A percentile compares a stretch with the other conserved stretches of the same genome.
Evolutionary conservation across 2,329 filamentous ascomycete species (phyloP).

Genomic region (Aspergillus fumigatiaffinis): DNA sequence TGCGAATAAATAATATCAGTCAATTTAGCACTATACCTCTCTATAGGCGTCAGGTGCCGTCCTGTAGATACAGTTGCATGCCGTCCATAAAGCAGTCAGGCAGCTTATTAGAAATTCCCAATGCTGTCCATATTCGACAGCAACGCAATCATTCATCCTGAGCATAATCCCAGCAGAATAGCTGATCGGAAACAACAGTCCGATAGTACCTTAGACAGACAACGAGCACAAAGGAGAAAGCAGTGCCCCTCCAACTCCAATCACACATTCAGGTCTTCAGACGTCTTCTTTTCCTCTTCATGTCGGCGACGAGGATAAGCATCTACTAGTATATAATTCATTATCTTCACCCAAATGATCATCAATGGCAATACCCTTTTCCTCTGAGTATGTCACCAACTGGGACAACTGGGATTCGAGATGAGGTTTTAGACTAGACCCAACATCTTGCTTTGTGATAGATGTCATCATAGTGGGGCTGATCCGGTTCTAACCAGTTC

Average conservation of each 20-base stretch:
- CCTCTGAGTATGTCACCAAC: not conserved
- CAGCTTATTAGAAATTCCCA: not conserved
- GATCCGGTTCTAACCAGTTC: slow-evolving; percentile 1
- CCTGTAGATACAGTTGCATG: not conserved
- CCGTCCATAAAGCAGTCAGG: not conserved
- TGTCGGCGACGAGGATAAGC: not conserved
- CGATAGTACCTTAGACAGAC: not conserved
- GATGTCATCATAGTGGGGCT: slow-evolving; percentile 4
- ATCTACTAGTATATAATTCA: not conserved
- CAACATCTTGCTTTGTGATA: not conserved
- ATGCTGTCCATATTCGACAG: not conserved
- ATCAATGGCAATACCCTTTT: too few species aligned
- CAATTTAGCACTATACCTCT: not conserved
- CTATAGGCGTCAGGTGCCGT: not conserved
- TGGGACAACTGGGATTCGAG: not conserved
- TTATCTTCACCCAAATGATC: not conserved
- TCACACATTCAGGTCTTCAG: not conserved
- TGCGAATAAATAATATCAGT: not conserved
- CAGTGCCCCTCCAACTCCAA: not conserved
- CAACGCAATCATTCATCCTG: too few species aligned
- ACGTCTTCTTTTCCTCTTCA: not conserved
- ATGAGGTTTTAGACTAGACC: not conserved
- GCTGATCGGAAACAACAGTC: not conserved
- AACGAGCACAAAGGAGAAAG: not conserved
- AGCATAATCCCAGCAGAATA: not conserved